phyloP scores from a whole-genome alignment of 164 flowering plant species.

The Stephania cephalantha region DNA sequence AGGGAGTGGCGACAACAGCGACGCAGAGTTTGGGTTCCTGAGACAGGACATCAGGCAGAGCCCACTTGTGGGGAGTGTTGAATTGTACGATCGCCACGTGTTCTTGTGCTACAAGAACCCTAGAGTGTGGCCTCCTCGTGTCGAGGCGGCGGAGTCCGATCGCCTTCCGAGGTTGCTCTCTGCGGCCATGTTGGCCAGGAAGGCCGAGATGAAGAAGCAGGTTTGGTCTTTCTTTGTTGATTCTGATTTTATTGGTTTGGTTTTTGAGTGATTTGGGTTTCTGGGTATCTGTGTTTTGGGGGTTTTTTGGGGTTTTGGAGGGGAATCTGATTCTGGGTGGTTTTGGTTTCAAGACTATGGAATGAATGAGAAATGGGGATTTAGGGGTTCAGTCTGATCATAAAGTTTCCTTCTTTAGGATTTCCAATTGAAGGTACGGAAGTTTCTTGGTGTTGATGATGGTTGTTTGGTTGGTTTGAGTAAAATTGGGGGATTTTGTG shows the following conservation, averaged over 20 bases:
- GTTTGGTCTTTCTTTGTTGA: conserved; percentile 21
- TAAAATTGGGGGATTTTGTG: background rate
- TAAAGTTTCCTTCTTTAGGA: too few species aligned
- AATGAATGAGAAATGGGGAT: too few species aligned
- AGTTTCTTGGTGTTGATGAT: too few species aligned
- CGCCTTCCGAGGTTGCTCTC: conserved; percentile 80
- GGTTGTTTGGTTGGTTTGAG: background rate
- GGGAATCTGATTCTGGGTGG: background rate
- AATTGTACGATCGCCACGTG: conserved; percentile 70
- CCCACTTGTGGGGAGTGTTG: conserved; percentile 64
- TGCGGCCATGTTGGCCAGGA: conserved; percentile 65
- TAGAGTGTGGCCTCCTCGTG: conserved; percentile 74
- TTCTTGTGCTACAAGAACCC: conserved; percentile 91
- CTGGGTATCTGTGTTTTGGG: background rate
- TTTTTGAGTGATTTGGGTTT: conserved; percentile 1
- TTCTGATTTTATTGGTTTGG: background rate
- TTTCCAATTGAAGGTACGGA: too few species aligned
- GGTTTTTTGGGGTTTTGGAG: background rate
- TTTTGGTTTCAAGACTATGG: background rate
- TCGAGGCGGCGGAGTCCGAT: conserved; percentile 91
- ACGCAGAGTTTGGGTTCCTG: conserved; percentile 58
- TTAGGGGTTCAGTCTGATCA: background rate
- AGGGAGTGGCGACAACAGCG: conserved; percentile 33
- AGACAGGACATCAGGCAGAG: conserved; percentile 58
- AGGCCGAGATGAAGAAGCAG: conserved; percentile 59